Evolutionary conservation across 768 basidiomycete genomes (phyloP), one percentile per base, ranked within the genome.

Genomic region (Tylopilus felleus): DNA sequence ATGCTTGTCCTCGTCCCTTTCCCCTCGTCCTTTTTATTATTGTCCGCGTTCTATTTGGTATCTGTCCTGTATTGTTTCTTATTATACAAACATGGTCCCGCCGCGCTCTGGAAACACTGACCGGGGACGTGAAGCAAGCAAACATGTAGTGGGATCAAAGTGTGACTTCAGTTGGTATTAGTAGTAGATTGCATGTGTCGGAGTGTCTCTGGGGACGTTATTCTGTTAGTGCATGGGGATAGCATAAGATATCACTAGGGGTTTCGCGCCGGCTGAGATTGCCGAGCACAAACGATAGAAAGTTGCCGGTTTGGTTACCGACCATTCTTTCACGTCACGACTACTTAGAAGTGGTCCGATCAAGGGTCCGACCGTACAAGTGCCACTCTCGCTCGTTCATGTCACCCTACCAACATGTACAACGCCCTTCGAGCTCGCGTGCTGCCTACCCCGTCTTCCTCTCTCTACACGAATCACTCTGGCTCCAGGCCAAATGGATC

Each of bases 391-490:
- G 9, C 12, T 19, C 12, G 42, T 53, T 46, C 55, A 72, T 72
- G 69, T 65, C 64, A 10, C 45, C 46, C 2, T 5, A 59, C 25
- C 22, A 43, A 16, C 5, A 51, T 31, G 38, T 7, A 19, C 64
- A 50, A 46, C 64, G 53, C 33, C 44, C 59, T 16, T 71, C 77
- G 4, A 47, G 9, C 33, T 73, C 85, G 19, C 75, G 86, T 35
- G 66, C 78, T 4, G 68, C 77, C 2, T 92, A 91, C 69, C 89
- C 90, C 1, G 66, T 75, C 13, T 92, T 91, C 68, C 76, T 91
- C 8, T 78, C 88, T 2, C 57, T 86, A 4, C 75, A 75, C 14
- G 80, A 87, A 23, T 84, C 88, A 0, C 64, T 81, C 17, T 65
- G 72, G 62, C 72, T 90, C 4, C 89, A 91, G 61, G 55, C 81